Evolutionary conservation across 108 stramenopile species (phyloP).

Genomic region (Pseudonitzschia delicatissima): DNA sequence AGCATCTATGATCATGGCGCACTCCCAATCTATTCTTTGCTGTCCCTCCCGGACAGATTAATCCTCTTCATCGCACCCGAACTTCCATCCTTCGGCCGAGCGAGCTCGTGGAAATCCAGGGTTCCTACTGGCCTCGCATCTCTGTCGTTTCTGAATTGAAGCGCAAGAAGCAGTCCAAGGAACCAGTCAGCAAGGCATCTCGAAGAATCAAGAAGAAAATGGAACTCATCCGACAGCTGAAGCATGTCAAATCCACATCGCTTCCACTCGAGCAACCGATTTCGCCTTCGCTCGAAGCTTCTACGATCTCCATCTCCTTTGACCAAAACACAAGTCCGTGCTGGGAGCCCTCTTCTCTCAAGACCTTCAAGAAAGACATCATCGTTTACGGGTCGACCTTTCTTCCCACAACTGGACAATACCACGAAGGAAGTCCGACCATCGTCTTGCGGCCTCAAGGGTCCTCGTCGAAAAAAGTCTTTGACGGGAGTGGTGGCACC

Average conservation of each 20-base stretch:
- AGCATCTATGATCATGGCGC: no score
- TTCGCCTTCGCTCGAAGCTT: neutral
- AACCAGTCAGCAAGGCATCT: neutral
- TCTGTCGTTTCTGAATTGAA: conserved; percentile 2
- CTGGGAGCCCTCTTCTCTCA: neutral
- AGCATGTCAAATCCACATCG: neutral
- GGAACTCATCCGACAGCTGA: neutral
- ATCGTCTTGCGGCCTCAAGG: neutral
- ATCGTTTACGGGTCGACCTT: neutral
- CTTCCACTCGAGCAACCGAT: neutral
- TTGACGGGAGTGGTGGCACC: neutral
- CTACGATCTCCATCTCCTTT: neutral
- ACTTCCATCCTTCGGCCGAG: conserved; percentile 9
- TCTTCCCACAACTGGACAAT: neutral
- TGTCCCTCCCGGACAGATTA: conserved; percentile 1
- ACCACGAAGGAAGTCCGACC: neutral
- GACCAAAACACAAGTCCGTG: neutral
- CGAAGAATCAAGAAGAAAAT: conserved; percentile 3
- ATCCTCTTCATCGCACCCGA: conserved; percentile 1
- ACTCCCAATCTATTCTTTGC: conserved; percentile 1
- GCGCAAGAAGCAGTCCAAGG: neutral
- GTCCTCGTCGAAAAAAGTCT: neutral
- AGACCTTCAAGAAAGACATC: neutral
- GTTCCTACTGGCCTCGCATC: conserved; percentile 16
- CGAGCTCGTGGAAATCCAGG: conserved; percentile 14